A percentile compares a stretch with the other conserved stretches of the same genome.
These are phyloP conservation scores for Leptodontidium sp. DNA, from an alignment of 2,329 filamentous ascomycete genomes.

Conservation along the genomic window DNA sequence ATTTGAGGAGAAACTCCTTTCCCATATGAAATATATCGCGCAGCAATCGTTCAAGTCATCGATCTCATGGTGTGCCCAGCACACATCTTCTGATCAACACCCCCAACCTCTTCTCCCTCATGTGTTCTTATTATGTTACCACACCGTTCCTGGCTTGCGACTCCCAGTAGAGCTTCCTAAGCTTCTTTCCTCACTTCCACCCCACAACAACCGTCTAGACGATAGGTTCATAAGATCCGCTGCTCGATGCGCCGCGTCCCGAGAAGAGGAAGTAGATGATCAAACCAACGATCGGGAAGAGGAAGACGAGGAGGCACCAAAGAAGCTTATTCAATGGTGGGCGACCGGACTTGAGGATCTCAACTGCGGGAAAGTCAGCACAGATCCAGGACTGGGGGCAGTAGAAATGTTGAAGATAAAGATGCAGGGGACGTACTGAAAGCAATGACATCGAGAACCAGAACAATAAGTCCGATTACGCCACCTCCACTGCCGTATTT, in stretches of 20 bases:
- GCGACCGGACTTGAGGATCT: constrained; percentile 70
- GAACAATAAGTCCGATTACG: constrained; percentile 65
- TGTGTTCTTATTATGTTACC: no score
- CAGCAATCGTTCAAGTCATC: background rate
- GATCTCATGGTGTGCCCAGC: background rate
- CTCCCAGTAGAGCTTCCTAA: no score
- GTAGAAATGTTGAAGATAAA: no score
- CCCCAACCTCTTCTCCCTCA: no score
- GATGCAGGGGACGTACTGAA: constrained; percentile 57
- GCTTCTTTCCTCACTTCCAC: no score
- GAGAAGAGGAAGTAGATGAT: constrained; percentile 68
- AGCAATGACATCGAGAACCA: constrained; percentile 69
- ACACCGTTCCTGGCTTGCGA: no score
- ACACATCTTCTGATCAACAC: background rate
- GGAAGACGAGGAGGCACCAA: constrained; percentile 69
- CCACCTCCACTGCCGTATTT: constrained; percentile 69
- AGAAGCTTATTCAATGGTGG: constrained; percentile 64
- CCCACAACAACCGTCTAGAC: background rate
- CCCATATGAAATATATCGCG: background rate
- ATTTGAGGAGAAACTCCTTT: background rate
- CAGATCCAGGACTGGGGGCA: no score
- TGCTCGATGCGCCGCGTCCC: constrained; percentile 65
- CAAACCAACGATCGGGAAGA: constrained; percentile 69
- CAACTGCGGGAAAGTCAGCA: constrained; percentile 55
- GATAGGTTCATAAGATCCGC: constrained; percentile 59